Evolutionary conservation across 352 stramenopile genomes (phyloP).

Genomic region (Phytophthora hibernalis): DNA sequence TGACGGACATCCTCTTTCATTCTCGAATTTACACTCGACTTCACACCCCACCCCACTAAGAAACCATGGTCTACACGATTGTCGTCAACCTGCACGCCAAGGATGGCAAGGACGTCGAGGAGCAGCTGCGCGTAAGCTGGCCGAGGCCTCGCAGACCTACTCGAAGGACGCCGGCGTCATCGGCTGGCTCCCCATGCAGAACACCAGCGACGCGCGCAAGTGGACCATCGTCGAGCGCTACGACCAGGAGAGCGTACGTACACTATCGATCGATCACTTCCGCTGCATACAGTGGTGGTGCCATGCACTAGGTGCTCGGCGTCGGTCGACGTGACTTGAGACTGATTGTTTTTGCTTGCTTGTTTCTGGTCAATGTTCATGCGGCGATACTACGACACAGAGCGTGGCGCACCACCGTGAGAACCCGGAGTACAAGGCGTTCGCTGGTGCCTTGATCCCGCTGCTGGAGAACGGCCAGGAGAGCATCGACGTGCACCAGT

Average conservation of each 20-base stretch:
- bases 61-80: conserved; percentile 31
- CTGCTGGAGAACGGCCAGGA: conserved; percentile 27
- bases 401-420: conserved; percentile 26
- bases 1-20: conserved; percentile 13
- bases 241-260: conserved; percentile 31
- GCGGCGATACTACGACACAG: conserved; percentile 11
- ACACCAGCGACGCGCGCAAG: conserved; percentile 26
- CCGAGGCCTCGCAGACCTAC: conserved; percentile 21
- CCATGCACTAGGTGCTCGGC: neutral
- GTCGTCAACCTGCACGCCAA: conserved; percentile 30
- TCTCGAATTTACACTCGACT: conserved; percentile 27
- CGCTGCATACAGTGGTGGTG: neutral
- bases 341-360: conserved; percentile 16
- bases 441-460: conserved; percentile 12
- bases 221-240: conserved; percentile 36
- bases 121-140: conserved; percentile 27
- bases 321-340: neutral
- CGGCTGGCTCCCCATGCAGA: conserved; percentile 23
- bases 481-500: conserved; percentile 26
- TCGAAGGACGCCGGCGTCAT: conserved; percentile 26
- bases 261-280: neutral
- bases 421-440: conserved; percentile 20
- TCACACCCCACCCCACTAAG: conserved; percentile 4
- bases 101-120: conserved; percentile 27
- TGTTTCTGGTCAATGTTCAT: neutral